phyloP scores from a whole-genome alignment of 179 eudicot species.

The Drosera spatulata region DNA sequence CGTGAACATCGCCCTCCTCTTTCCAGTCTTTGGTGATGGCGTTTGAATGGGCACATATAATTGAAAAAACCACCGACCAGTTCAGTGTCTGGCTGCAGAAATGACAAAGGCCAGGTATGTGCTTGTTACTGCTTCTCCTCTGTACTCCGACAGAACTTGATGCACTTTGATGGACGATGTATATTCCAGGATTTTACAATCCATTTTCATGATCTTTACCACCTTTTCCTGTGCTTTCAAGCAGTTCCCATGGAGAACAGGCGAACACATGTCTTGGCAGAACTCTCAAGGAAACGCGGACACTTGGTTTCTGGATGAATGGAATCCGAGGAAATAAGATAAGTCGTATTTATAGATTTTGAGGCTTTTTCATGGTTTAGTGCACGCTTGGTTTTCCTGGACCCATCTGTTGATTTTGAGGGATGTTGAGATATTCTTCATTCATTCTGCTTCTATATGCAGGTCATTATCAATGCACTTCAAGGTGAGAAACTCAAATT shows the following conservation, averaged over 20 bases:
- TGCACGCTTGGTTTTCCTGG: too few relatives aligned
- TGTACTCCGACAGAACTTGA: constrained; percentile 31
- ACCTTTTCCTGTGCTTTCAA: constrained; percentile 30
- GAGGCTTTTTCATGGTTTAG: not conserved
- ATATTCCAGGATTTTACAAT: constrained; percentile 19
- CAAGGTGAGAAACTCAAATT: not conserved
- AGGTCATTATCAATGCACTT: not conserved
- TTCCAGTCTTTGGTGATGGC: not conserved
- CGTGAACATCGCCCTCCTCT: constrained; percentile 36
- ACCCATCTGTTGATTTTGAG: not conserved
- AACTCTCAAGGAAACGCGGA: not conserved
- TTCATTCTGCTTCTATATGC: not conserved
- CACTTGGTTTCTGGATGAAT: not conserved
- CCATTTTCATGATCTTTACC: constrained; percentile 20
- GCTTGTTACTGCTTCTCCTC: constrained; percentile 21
- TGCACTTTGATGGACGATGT: constrained; percentile 23
- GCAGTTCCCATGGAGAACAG: constrained; percentile 45
- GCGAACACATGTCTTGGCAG: not conserved
- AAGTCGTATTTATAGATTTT: not conserved
- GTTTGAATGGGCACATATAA: constrained; percentile 26
- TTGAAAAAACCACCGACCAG: constrained; percentile 26
- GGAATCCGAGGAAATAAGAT: not conserved
- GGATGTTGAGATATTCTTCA: not conserved
- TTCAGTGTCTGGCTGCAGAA: constrained; percentile 20
- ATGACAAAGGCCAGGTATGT: constrained; percentile 13